Base-by-base conservation (phyloP, 352 stramenopile species). In the Globisporangium barbulae region DNA sequence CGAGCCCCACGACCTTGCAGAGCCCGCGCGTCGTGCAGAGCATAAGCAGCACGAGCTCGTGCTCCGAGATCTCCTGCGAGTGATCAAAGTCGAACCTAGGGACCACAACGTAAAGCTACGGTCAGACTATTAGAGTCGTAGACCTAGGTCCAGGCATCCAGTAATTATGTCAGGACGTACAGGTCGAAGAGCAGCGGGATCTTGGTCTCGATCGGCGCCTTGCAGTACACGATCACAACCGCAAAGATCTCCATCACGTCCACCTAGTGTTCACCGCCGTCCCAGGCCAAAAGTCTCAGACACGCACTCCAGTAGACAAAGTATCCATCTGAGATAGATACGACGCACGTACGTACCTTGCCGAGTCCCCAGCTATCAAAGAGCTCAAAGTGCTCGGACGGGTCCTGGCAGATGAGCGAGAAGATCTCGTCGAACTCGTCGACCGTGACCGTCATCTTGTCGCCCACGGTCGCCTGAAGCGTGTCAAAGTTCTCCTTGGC, bases 361-460 rank as follows among this genome's bases (percentile, higher is more conserved):
- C 71, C 79, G 35, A 83, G 62, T 25, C 76, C 65, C 76, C 73
- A 90, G 30, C 61, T 80, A 57, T 89, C 80, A 39, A 90, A 90
- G 21, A 93, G 67, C 25, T 78, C 72, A 45, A 93, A 93, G 59
- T 93, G 83, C 35, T 90, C 80, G 7, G 68, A 21, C 31, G 83
- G 63, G 45, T 93, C 81, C 52, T 89, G 79, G 50, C 78, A 93
- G 4, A 91, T 77, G 50, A 91, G 75, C 42, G 81, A 88, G 55
- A 93, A 93, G 48, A 93, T 81, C 39, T 93, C 78, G 60, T 90
- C 81, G 53, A 93, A 93, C 53, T 93, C 79, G 5, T 88, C 79
- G 8, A 72, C 66, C 6, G 72, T 89, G 69, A 93, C 64, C 0
- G 81, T 85, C 83, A 90, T 93, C 63, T 90, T 88, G 74, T 93